Evolutionary conservation across 2,329 filamentous ascomycete genomes (phyloP), one percentile per base, ranked within the genome.

Genomic region (Ophiocordyceps camponoti-leonardi): DNA sequence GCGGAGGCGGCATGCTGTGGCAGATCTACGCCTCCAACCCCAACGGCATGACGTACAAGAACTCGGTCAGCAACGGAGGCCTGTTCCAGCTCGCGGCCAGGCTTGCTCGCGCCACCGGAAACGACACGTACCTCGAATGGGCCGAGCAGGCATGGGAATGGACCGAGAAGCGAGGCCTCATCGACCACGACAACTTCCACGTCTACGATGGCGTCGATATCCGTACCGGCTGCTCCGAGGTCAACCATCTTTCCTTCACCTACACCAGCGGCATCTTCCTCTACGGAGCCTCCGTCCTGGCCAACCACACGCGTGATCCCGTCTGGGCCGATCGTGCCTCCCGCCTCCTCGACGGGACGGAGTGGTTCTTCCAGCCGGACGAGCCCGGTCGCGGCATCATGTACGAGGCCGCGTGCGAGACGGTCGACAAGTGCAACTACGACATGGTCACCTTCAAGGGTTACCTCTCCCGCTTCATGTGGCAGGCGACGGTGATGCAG

Each of bases 61-160:
- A 90, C 65, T 73, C 79, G 6, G 76, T 88, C 53, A 80, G 79
- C 49, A 92, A 92, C 59, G 85, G 83, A 40, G 80, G 79, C n/a
- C 77, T 92, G 58, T 88, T 93, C 61, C 81, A 88, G 55, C 70
- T 94, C 13, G 79, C 81, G 4, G 83, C 86, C 1, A 79, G 85
- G 18, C 69, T 90, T 14, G 82, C 80, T 23, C 75, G 80, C 42
- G 79, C 76, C 48, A 84, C 80, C 0, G 77, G 76, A 16, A 80
- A 84, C 54, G 59, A 71, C 44, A 81, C 74, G 0, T 84, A 84
- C 53, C 50, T 66, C 14, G 71, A 81, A 18, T 86, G 81, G 81
- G 80, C 81, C 1, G 60, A 68, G 42, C 77, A 74, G 55, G 64
- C 77, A n/a, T 83, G 71, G 64, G 72, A 85, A 53, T 86, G 81